Evolutionary conservation across 176 grass and related monocot genomes (phyloP), one percentile per base, ranked within the genome.

Genomic region (Areca catechu): DNA sequence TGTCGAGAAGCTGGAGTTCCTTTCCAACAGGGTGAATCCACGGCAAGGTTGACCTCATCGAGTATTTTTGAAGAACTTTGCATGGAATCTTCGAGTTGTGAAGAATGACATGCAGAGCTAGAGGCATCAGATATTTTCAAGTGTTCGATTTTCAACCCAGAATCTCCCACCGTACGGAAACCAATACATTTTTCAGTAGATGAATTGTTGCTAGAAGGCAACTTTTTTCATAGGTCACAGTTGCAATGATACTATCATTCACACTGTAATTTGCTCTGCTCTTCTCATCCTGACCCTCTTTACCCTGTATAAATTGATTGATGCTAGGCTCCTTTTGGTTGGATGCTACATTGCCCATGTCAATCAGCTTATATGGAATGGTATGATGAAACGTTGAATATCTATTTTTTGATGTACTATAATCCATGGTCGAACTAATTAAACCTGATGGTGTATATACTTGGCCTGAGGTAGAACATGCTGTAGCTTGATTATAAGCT

Each of bases 1-100:
- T 49, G 17, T 22, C 3, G 66, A 72, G 66, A 71, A 71, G 61
- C 50, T 24, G 29, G 63, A 80, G 43, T n/a, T 58, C 82, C 82
- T 76, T 49, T 71, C 28, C 48, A 85, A 61, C 82, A 85, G 15
- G 82, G 82, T 76, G 82, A 85, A 72, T 85, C 82, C 22, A 76
- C 71, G 6, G 27, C 27, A 29, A 29, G 27, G 27, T 29, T 6
- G 5, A 29, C 27, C 27, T 29, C 27, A 1, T 29, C 27, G 4
- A 29, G 5, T 29, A 5, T 29, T 20, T 85, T 72, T 0, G 77
- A 85, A 68, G 77, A 72, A 50, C 80, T 77, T 68, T 53, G 28
- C 60, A 72, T 80, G 47, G 70, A 48, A 23, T 72, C 77, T 53
- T 76, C 72, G 48, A 47, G 53, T 68, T 6, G 27, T 29, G 52